These are phyloP conservation scores for Salmacisia buchloeana DNA, from an alignment of 1,284 basidiomycete genomes.

Conservation along the genomic window DNA sequence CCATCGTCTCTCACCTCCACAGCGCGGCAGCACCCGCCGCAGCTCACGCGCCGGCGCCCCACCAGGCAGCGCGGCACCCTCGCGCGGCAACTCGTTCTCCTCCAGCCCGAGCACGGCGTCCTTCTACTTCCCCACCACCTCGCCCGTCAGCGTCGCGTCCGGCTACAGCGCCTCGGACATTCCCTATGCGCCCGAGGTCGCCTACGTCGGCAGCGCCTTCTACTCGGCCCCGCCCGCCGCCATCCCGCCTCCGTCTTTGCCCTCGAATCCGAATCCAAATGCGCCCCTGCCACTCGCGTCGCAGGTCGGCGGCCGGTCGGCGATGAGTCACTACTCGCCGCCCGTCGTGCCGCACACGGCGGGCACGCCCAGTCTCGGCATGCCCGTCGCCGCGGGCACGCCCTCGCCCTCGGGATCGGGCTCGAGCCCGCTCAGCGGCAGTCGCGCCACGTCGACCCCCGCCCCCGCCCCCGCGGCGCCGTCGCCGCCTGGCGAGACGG, in stretches of 20 bases:
- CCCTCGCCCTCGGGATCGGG: neutral
- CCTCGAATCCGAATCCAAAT: too few relatives aligned
- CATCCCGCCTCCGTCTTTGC: too few relatives aligned
- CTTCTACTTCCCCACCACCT: neutral
- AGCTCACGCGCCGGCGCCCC: neutral
- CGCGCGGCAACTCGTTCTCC: neutral
- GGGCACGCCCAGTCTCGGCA: neutral
- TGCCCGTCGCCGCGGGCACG: neutral
- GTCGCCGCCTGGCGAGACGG: neutral
- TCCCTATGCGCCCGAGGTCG: neutral
- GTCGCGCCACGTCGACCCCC: neutral
- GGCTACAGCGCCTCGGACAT: neutral
- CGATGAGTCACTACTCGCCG: neutral
- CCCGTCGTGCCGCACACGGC: neutral
- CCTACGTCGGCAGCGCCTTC: neutral
- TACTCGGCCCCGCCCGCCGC: neutral
- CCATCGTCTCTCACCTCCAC: neutral
- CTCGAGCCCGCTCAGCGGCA: neutral
- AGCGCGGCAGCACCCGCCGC: neutral
- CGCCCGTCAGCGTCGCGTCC: neutral
- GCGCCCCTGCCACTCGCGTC: too few relatives aligned
- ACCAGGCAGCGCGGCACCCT: neutral
- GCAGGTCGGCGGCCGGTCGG: neutral
- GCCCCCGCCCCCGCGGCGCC: neutral
- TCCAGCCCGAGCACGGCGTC: conserved; percentile 4